Base-by-base conservation (phyloP, 352 stramenopile species). In the Phytophthora hybrid region DNA sequence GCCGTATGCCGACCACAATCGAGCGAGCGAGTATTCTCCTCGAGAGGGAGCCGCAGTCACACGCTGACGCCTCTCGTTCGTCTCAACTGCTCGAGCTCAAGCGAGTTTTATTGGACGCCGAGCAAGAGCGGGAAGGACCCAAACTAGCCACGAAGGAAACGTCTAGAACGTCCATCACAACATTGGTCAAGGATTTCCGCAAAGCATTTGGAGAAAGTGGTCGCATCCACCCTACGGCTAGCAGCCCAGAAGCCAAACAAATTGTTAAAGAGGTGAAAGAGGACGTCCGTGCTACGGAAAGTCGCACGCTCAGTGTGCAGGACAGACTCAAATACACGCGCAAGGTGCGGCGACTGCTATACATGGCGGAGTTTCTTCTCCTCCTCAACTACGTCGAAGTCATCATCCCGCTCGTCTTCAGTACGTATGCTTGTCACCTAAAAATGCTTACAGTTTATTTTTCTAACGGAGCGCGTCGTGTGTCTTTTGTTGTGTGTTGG, bases 311-410 rank as follows among this genome's bases (percentile, higher is more conserved):
- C 10, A 56, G 19, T 19, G 5, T 34, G 3, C 49, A 56, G 11
- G 49, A 56, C 7, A 18, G 21, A 10, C 19, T 56, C 1, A n/a
- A 9, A 8, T 67, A 59, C n/a, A 29, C 49, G 9, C 10, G 5
- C 14, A 59, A 59, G 34, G 31, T 68, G 8, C 59, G 59, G 8
- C 34, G 52, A 7, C 51, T 73, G 26, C 31, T 73, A 23, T 73
- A 73, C 66, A 51, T 64, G 46, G 57, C 44, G 26, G 66, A 73
- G 52, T 68, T 63, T 34, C 7, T 73, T 4, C 19, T 73, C 2
- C 39, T 69, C 6, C 51, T 69, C 29, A 59, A 74, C 67, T 74
- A 74, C 16, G 44, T 69, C 41, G 67, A 74, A 34, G 49, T 69
- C 5, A 46, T 74, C 14, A 74, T 74, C 23, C 44, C 59, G 10